These are phyloP conservation scores for Plasmodiophora brassicae DNA, from an alignment of 208 protist genomes.

Conservation along the genomic window DNA sequence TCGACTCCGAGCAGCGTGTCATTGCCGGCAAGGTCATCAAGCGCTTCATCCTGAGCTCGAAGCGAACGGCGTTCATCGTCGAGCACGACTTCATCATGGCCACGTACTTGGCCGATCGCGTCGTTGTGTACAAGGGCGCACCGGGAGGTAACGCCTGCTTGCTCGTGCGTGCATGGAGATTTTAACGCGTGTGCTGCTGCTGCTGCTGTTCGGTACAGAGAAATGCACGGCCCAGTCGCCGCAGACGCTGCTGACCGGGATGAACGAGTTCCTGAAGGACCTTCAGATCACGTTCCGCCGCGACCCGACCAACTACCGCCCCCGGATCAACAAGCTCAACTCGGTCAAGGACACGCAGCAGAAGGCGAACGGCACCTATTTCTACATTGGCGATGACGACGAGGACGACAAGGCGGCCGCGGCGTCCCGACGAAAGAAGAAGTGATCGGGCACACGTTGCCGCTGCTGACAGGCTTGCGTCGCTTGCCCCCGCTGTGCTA, in stretches of 20 bases:
- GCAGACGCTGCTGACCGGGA: constrained; percentile 70
- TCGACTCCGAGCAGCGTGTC: constrained; percentile 99
- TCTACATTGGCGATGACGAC: constrained; percentile 73
- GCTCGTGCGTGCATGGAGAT: neutral
- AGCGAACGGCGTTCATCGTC: constrained; percentile 98
- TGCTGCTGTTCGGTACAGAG: too few species aligned
- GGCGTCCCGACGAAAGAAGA: neutral
- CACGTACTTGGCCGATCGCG: constrained; percentile 97
- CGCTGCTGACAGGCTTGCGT: too few species aligned
- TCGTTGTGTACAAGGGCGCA: constrained; percentile 97
- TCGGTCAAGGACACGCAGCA: constrained; percentile 96
- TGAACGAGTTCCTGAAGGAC: constrained; percentile 94
- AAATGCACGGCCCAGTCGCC: constrained; percentile 84
- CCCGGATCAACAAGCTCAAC: constrained; percentile 98
- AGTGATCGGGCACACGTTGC: too few species aligned
- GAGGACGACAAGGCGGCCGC: neutral
- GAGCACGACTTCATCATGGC: constrained; percentile 99
- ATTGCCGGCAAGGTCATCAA: constrained; percentile 84
- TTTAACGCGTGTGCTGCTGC: neutral
- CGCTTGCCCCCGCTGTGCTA: too few species aligned
- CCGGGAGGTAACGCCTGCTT: constrained; percentile 62
- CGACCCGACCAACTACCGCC: constrained; percentile 95
- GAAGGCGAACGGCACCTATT: constrained; percentile 94
- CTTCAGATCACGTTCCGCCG: constrained; percentile 97
- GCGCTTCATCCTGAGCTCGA: constrained; percentile 92